Evolutionary conservation across 2,329 filamentous ascomycete genomes (phyloP).

Genomic region (Talaromyces sp.): DNA sequence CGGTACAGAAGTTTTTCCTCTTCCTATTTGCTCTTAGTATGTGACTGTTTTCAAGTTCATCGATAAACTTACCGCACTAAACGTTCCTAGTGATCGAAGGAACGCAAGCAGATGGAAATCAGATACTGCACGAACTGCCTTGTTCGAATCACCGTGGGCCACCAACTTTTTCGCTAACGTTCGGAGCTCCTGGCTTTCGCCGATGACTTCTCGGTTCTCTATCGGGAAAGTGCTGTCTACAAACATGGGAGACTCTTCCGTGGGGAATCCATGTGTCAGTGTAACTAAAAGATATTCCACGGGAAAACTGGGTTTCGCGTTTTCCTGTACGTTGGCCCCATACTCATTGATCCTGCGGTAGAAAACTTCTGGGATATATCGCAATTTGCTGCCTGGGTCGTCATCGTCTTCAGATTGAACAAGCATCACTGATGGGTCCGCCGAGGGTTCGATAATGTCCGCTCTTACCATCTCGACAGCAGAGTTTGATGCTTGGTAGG

Average conservation of each 20-base stretch:
- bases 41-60: no score
- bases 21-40: constrained; percentile 53
- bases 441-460: constrained; percentile 90
- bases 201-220: constrained; percentile 83
- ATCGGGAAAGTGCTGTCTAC: constrained; percentile 69
- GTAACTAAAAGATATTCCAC: constrained; percentile 96
- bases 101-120: constrained; percentile 95
- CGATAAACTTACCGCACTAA: constrained; percentile 68
- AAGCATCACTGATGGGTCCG: constrained; percentile 88
- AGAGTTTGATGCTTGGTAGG: constrained; percentile 92
- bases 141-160: constrained; percentile 55
- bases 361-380: constrained; percentile 97
- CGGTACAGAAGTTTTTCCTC: constrained; percentile 82
- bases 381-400: constrained; percentile 59
- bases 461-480: constrained; percentile 96
- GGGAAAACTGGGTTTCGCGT: constrained; percentile 91
- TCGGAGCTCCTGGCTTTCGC: constrained; percentile 74
- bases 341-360: constrained; percentile 96
- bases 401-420: constrained; percentile 89
- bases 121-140: constrained; percentile 66
- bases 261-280: constrained; percentile 92
- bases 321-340: constrained; percentile 91
- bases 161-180: constrained; percentile 65
- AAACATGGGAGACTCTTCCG: constrained; percentile 70
- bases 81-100: constrained; percentile 70